Evolutionary conservation across 2,329 filamentous ascomycete species (phyloP).

Genomic region (Penicillium sp.): DNA sequence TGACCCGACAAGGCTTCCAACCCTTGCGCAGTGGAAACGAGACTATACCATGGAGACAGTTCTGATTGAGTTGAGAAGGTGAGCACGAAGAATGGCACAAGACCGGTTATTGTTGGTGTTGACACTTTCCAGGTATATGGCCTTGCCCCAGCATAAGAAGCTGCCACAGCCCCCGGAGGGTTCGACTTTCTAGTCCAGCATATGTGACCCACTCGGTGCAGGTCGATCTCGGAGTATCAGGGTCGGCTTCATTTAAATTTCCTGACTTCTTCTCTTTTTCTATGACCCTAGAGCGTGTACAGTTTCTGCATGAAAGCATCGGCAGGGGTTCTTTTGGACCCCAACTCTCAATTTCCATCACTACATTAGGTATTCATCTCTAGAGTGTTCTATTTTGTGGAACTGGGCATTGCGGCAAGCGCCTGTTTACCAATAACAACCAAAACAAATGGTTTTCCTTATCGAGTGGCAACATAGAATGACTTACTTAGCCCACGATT

Average conservation of each 20-base stretch:
- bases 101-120: conserved; percentile 9
- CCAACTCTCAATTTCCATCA: conserved; percentile 18
- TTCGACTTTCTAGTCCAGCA: conserved; percentile 52
- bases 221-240: conserved; percentile 30
- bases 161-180: conserved; percentile 90
- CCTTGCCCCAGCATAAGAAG: conserved; percentile 86
- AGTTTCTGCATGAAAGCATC: conserved; percentile 40
- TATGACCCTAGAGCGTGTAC: conserved; percentile 34
- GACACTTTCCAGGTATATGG: conserved; percentile 72
- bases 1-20: conserved; percentile 77
- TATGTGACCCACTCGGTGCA: conserved; percentile 19
- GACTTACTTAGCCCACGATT: background rate
- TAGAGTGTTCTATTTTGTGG: background rate
- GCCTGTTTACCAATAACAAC: conserved; percentile 1
- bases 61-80: conserved; percentile 80
- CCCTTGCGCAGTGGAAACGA: conserved; percentile 84
- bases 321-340: conserved; percentile 28
- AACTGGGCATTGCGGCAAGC: conserved; percentile 7
- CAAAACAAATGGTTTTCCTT: background rate
- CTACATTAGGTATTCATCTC: conserved; percentile 10
- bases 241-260: conserved; percentile 27
- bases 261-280: conserved; percentile 22
- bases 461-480: background rate
- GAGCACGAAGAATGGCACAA: conserved; percentile 19
- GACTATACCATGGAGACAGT: conserved; percentile 95